Conservation (phyloP, 225 moss, liverwort and hornwort species). For the Pleurozium schreberi region DNA sequence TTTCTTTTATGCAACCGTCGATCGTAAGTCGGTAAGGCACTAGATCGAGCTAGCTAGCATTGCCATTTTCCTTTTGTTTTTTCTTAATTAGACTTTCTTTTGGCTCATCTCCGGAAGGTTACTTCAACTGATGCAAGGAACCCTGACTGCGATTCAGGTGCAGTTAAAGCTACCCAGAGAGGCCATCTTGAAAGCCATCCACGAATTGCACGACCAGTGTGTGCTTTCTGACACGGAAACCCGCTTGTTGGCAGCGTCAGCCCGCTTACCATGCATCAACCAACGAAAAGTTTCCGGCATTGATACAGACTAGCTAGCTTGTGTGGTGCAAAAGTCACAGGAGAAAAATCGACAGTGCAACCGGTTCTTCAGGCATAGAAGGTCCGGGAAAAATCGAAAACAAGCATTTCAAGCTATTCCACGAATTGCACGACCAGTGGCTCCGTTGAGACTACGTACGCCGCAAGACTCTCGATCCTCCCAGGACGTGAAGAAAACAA, state of each 20-base stretch:
- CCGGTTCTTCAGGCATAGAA: background rate
- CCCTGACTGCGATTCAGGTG: constrained; percentile 30
- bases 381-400: constrained; percentile 3
- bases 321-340: constrained; percentile 1
- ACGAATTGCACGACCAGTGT: constrained; percentile 25
- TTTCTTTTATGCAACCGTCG: background rate
- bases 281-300: constrained; percentile 25
- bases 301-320: constrained; percentile 31
- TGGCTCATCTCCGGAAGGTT: background rate
- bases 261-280: background rate
- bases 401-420: constrained; percentile 4
- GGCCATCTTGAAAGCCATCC: constrained; percentile 10
- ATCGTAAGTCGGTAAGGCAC: background rate
- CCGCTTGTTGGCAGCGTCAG: constrained; percentile 7
- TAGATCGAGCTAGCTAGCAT: background rate
- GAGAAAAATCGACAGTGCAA: background rate
- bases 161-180: constrained; percentile 29
- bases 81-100: background rate
- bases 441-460: background rate
- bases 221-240: constrained; percentile 11
- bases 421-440: background rate
- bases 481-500: background rate
- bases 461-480: constrained; percentile 7
- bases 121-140: constrained; percentile 30
- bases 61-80: background rate